phyloP scores from a whole-genome alignment of 2,329 filamentous ascomycete genomes.

The Colletotrichum falcatum region DNA sequence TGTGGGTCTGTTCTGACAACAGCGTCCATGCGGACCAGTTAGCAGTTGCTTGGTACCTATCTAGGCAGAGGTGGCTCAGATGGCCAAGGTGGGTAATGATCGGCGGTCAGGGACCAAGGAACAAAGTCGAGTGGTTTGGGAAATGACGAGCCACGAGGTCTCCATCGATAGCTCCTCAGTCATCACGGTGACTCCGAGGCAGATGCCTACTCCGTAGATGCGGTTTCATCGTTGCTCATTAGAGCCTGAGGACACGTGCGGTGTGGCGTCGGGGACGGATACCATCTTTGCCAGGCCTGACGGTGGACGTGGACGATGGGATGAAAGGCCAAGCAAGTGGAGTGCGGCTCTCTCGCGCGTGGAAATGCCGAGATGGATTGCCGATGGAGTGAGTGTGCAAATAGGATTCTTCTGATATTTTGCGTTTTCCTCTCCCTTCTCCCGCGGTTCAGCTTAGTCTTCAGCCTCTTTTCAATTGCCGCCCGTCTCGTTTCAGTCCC shows the following conservation, averaged over 20 bases:
- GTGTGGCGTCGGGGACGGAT: neutral
- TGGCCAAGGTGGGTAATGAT: constrained; percentile 38
- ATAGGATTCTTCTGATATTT: neutral
- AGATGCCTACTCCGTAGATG: constrained; percentile 1
- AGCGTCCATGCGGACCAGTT: constrained; percentile 27
- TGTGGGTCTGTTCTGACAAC: constrained; percentile 21
- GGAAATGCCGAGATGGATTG: constrained; percentile 31
- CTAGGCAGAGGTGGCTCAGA: constrained; percentile 8
- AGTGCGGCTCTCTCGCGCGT: neutral
- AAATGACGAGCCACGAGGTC: constrained; percentile 34
- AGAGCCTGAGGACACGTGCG: neutral
- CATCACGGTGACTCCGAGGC: constrained; percentile 41
- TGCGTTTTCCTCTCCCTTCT: neutral
- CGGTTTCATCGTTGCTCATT: constrained; percentile 2
- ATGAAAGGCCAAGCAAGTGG: neutral
- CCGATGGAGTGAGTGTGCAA: no score
- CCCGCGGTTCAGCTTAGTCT: neutral
- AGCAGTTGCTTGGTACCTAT: no score
- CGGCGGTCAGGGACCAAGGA: constrained; percentile 26
- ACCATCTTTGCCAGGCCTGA: neutral
- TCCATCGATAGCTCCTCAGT: constrained; percentile 36
- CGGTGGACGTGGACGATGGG: neutral
- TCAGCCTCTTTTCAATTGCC: constrained; percentile 26
- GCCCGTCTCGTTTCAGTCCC: constrained; percentile 28
- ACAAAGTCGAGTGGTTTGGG: constrained; percentile 24